phyloP scores from a whole-genome alignment of 176 grass and related monocot genomes.

The Zoysia pacifica region DNA sequence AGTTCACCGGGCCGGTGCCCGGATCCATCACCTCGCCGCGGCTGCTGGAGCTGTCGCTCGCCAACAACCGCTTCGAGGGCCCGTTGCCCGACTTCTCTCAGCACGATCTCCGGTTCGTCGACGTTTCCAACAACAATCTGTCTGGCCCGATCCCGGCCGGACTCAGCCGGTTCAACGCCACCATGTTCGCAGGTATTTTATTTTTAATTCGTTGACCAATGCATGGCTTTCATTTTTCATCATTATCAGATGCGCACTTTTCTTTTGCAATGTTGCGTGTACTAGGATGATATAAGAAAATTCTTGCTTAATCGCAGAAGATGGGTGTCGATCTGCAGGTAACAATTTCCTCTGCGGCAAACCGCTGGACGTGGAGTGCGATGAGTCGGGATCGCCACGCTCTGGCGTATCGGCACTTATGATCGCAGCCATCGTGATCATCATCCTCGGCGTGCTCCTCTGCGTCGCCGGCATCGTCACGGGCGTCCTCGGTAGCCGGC shows the following conservation, averaged over 20 bases:
- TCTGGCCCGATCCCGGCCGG: constrained; percentile 64
- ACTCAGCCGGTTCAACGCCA: constrained; percentile 59
- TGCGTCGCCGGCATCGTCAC: constrained; percentile 7
- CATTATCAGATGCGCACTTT: neutral
- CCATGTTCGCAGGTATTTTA: constrained; percentile 56
- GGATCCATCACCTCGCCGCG: constrained; percentile 65
- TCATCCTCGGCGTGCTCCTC: constrained; percentile 44
- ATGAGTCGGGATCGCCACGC: neutral
- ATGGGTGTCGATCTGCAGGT: constrained; percentile 37
- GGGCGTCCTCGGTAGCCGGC: constrained; percentile 17
- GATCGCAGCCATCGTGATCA: constrained; percentile 30
- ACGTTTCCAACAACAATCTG: constrained; percentile 73
- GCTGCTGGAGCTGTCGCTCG: constrained; percentile 61
- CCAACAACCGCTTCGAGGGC: constrained; percentile 63
- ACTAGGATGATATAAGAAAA: neutral
- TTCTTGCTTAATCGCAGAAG: neutral
- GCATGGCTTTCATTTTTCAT: neutral
- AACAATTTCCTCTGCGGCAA: constrained; percentile 74
- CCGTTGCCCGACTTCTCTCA: constrained; percentile 61
- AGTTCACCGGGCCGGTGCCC: constrained; percentile 61
- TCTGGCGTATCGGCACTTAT: constrained; percentile 8
- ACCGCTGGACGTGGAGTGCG: constrained; percentile 53
- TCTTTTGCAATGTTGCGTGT: neutral
- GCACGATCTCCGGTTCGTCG: constrained; percentile 55
- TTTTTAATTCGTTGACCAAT: neutral